Percentiles rank a stretch among this genome's conserved stretches.
These are phyloP conservation scores for Xylogone sp. DNA, from an alignment of 2,329 filamentous ascomycete genomes.

Conservation along the genomic window DNA sequence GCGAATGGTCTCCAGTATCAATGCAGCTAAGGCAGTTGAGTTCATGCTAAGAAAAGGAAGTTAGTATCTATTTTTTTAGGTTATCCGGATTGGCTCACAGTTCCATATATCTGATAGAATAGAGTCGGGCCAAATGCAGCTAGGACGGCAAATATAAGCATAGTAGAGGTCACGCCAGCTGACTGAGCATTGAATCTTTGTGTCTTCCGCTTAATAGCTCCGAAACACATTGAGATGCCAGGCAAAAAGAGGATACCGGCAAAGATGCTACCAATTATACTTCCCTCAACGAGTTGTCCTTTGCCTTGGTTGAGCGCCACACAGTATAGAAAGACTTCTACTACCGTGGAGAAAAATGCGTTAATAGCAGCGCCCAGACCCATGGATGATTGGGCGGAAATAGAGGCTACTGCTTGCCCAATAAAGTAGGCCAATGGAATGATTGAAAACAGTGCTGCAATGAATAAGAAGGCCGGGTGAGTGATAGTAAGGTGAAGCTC, in stretches of 20 bases:
- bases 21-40: slow-evolving; percentile 74
- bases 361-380: slow-evolving; percentile 95
- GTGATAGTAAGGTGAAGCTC: slow-evolving; percentile 72
- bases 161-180: slow-evolving; percentile 94
- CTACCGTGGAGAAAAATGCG: slow-evolving; percentile 95
- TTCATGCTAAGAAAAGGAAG: slow-evolving; percentile 61
- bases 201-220: slow-evolving; percentile 95
- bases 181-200: slow-evolving; percentile 97
- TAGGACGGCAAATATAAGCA: slow-evolving; percentile 94
- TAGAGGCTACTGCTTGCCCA: slow-evolving; percentile 95
- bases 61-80: slow-evolving; percentile 29
- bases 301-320: slow-evolving; percentile 91
- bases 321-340: slow-evolving; percentile 97
- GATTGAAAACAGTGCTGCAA: slow-evolving; percentile 80
- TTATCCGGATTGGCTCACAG: slow-evolving; percentile 44
- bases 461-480: slow-evolving; percentile 80
- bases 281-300: slow-evolving; percentile 88
- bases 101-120: slow-evolving; percentile 98
- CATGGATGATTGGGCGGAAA: slow-evolving; percentile 98
- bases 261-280: slow-evolving; percentile 96
- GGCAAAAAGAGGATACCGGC: slow-evolving; percentile 93
- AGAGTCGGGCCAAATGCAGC: slow-evolving; percentile 92
- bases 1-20: slow-evolving; percentile 36
- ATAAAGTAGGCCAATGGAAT: slow-evolving; percentile 98
- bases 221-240: slow-evolving; percentile 97